Conservation (phyloP, 2,329 filamentous ascomycete genomes). For the Pleomassaria siparia region DNA sequence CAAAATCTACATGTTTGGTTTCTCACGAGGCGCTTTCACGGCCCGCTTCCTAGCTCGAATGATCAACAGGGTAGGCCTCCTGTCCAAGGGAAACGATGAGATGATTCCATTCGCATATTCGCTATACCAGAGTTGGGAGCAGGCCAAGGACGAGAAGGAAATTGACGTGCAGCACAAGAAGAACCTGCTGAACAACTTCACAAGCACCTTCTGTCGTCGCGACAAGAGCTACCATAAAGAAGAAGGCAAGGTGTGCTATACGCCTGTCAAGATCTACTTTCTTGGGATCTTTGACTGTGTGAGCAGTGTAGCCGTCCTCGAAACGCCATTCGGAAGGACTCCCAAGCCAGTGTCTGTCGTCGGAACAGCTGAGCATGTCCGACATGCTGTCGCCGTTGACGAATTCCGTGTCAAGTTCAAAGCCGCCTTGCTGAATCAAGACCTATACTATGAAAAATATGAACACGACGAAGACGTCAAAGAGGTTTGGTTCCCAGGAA, state of each 20-base stretch:
- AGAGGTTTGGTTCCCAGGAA: slow-evolving; percentile 50
- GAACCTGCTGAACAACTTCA: slow-evolving; percentile 49
- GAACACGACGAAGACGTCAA: slow-evolving; percentile 27
- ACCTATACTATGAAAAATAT: slow-evolving; percentile 6
- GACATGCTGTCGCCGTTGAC: slow-evolving; percentile 50
- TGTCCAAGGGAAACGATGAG: slow-evolving; percentile 23
- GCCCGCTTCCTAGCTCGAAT: slow-evolving; percentile 36
- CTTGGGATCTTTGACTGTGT: slow-evolving; percentile 49
- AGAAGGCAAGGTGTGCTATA: slow-evolving; percentile 15
- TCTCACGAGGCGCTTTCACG: slow-evolving; percentile 38
- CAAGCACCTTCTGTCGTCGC: slow-evolving; percentile 45
- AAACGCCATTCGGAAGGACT: slow-evolving; percentile 44
- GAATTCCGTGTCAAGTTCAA: slow-evolving; percentile 51
- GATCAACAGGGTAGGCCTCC: slow-evolving; percentile 24
- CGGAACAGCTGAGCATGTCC: slow-evolving; percentile 37
- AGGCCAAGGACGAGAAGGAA: neutral
- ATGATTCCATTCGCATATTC: slow-evolving; percentile 22
- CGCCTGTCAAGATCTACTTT: slow-evolving; percentile 45
- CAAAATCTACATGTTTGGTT: slow-evolving; percentile 39
- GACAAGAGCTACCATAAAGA: neutral
- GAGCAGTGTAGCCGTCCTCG: slow-evolving; percentile 45
- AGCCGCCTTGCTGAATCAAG: slow-evolving; percentile 36
- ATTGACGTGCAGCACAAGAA: slow-evolving; percentile 30
- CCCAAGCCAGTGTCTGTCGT: slow-evolving; percentile 31
- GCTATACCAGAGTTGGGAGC: slow-evolving; percentile 15